These are phyloP conservation scores for Raffaelea albimanens DNA, from an alignment of 2,329 filamentous ascomycete genomes.

Conservation along the genomic window DNA sequence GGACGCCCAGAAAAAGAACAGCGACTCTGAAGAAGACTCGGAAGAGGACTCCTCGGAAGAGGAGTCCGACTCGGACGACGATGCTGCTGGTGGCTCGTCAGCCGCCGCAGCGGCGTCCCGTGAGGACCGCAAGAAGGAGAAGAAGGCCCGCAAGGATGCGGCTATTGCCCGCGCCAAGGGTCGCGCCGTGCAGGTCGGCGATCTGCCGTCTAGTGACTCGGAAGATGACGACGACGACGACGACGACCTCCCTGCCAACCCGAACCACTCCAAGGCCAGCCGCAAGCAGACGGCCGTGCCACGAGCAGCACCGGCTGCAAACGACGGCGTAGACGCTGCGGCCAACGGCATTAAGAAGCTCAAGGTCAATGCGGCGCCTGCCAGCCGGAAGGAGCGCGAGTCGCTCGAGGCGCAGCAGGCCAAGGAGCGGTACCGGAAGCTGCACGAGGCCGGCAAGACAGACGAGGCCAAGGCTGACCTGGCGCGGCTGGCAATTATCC, in stretches of 20 bases:
- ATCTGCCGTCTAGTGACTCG: slow-evolving; percentile 67
- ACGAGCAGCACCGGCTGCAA: not conserved
- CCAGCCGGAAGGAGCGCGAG: slow-evolving; percentile 51
- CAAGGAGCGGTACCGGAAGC: slow-evolving; percentile 81
- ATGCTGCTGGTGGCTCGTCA: slow-evolving; percentile 37
- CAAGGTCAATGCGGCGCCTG: slow-evolving; percentile 23
- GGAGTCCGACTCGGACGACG: slow-evolving; percentile 31
- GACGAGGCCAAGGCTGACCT: slow-evolving; percentile 89
- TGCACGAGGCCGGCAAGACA: slow-evolving; percentile 92
- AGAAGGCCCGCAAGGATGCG: slow-evolving; percentile 58
- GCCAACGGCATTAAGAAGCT: slow-evolving; percentile 48
- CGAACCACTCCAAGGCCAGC: slow-evolving; percentile 77
- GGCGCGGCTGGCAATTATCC: slow-evolving; percentile 70
- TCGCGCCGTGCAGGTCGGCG: slow-evolving; percentile 68
- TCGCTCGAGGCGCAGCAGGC: slow-evolving; percentile 79
- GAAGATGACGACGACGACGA: slow-evolving; percentile 45
- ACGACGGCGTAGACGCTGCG: slow-evolving; percentile 29
- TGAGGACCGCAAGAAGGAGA: slow-evolving; percentile 85
- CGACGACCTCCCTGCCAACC: slow-evolving; percentile 71
- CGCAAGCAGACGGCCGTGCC: slow-evolving; percentile 41
- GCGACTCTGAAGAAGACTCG: slow-evolving; percentile 30
- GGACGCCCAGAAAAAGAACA: slow-evolving; percentile 34
- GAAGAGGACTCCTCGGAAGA: slow-evolving; percentile 41
- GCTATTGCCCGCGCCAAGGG: slow-evolving; percentile 59
- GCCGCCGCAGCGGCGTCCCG: slow-evolving; percentile 47